Base-by-base conservation (phyloP, 106 monocot species). In the Ottelia alismoides region DNA sequence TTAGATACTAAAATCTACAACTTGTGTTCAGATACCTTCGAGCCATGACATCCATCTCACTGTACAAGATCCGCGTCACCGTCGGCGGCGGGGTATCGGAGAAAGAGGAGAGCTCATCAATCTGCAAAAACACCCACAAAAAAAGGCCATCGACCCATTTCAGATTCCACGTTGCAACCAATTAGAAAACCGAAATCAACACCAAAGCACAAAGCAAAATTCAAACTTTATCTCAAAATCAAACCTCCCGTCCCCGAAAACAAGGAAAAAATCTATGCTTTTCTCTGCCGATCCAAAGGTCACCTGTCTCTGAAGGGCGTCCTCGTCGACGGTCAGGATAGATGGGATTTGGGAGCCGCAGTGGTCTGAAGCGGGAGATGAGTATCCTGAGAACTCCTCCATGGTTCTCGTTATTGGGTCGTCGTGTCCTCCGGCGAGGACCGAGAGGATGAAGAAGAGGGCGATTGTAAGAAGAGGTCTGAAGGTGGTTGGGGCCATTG, bases 321-420 rank as follows among this genome's bases (percentile, higher is more conserved):
- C 76, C 28, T 23, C 11, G 52, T 81, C 72, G 40, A 81, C 72
- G 21, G 58, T 58, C 2, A 76, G 45, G 9, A 47, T 43, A n/a
- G 48, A 23, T 0, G 61, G 24, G 53, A 52, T 52, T 31, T 44
- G 21, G 28, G 68, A 58, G 3, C 47, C 53, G 61, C 46, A 30
- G 11, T 65, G 49, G 28, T 27, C 11, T n/a, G n/a, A n/a, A 31
- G 52, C 43, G 0, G 50, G 23, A 1, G 50, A 44, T 2, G 62
- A 66, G 60, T 65, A 81, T 17, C 76, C 81, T 6, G 81, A 67
- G 72, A 81, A 81, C 31, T 72, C 64, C 69, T 76, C 81, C 72
- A 76, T 81, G 50, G 81, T 81, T 49, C 47, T 68, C 68, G 43
- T 64, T 32, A 56, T 65, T 3, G 67, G 63, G 43, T 69, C 68